Conservation (phyloP, 225 moss, liverwort and hornwort genomes). For the Anthoceros angustus region DNA sequence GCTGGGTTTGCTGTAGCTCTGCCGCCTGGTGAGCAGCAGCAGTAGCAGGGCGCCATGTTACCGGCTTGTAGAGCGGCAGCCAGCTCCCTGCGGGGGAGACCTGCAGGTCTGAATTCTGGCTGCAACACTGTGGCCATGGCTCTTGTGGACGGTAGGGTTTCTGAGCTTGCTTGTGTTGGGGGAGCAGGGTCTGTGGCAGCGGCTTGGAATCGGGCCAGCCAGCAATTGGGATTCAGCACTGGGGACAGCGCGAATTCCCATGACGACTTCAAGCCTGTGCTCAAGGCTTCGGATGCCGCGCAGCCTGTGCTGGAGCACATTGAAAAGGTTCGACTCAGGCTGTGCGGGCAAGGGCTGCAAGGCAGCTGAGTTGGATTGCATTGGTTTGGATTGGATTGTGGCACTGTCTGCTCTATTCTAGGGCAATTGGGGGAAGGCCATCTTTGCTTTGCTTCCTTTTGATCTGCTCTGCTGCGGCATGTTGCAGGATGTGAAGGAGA, state of each 20-base stretch:
- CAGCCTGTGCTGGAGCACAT: conserved; percentile 51
- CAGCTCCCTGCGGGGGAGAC: background rate
- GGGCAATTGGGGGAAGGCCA: background rate
- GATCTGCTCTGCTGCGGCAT: background rate
- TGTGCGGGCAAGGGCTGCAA: background rate
- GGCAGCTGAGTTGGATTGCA: background rate
- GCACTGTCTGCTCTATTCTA: background rate
- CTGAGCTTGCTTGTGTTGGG: background rate
- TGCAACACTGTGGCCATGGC: conserved; percentile 5
- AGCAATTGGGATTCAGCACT: conserved; percentile 1
- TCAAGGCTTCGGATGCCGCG: conserved; percentile 25
- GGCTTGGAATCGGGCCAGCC: conserved; percentile 28
- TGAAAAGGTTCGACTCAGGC: conserved; percentile 25
- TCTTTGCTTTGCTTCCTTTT: background rate
- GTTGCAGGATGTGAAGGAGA: conserved; percentile 51
- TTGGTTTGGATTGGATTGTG: background rate
- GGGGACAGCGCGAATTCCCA: conserved; percentile 62
- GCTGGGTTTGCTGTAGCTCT: too few species aligned
- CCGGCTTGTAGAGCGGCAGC: conserved; percentile 23
- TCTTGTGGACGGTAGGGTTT: conserved; percentile 1
- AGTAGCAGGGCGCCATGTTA: conserved; percentile 9
- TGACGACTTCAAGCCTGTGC: conserved; percentile 71
- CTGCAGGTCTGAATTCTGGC: conserved; percentile 14
- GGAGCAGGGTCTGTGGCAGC: conserved; percentile 19
- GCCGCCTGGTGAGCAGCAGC: too few species aligned